Evolutionary conservation across 257 asterid species (phyloP).

Genomic region (Nicotiana noctiflora): DNA sequence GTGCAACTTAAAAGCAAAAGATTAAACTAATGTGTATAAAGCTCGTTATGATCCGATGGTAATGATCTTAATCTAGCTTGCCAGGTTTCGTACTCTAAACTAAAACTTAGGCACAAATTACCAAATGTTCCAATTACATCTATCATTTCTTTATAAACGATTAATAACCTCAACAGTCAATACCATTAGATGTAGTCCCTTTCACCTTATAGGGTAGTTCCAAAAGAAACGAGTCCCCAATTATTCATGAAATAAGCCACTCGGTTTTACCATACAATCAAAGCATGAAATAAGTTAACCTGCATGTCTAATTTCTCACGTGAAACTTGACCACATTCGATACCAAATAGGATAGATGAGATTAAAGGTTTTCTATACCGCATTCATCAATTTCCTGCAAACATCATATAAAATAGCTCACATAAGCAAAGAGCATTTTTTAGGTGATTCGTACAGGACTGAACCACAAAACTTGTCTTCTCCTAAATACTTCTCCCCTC

Average conservation of each 20-base stretch:
- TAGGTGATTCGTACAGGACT: neutral
- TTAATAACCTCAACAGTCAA: neutral
- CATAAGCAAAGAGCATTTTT: neutral
- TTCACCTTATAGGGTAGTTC: neutral
- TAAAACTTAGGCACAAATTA: neutral
- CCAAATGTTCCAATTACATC: neutral
- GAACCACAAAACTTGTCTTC: neutral
- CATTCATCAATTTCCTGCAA: no score
- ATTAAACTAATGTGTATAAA: neutral
- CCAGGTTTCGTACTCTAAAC: neutral
- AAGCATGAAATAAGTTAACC: neutral
- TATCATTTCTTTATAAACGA: neutral
- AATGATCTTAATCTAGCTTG: neutral
- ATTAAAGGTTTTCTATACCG: neutral
- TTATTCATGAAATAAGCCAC: no score
- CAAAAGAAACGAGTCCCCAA: neutral
- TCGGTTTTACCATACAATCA: neutral
- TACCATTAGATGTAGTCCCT: neutral
- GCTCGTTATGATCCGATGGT: neutral
- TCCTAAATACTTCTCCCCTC: neutral
- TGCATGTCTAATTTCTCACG: neutral
- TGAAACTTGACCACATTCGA: no score
- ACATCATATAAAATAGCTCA: neutral
- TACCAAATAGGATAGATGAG: neutral
- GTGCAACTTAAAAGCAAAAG: no score